phyloP scores from a whole-genome alignment of 305 asterid species.

The Solanum chacoense region DNA sequence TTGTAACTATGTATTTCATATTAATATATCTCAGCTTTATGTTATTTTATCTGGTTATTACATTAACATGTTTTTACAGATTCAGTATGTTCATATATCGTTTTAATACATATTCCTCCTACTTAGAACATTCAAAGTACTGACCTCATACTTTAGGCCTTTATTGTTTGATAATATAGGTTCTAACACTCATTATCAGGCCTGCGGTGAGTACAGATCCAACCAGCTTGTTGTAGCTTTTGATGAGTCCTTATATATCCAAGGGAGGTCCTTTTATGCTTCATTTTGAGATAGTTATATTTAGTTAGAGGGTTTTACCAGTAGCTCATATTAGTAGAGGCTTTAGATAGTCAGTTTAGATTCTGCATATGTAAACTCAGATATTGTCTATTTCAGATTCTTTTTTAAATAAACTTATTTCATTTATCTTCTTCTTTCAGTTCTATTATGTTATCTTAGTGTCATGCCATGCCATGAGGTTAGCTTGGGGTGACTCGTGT shows the following conservation, averaged over 20 bases:
- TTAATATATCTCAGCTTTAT: background rate
- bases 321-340: background rate
- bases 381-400: background rate
- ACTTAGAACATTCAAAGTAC: background rate
- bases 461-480: background rate
- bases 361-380: background rate
- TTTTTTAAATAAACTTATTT: background rate
- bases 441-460: background rate
- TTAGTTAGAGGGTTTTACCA: background rate
- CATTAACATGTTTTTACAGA: background rate
- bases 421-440: background rate
- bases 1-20: background rate
- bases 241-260: background rate
- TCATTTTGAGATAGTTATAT: background rate
- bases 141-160: background rate
- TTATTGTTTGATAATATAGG: background rate
- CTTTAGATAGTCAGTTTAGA: background rate
- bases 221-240: background rate
- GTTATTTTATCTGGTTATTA: no score
- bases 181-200: background rate
- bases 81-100: background rate
- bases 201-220: background rate
- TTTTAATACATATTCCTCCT: background rate
- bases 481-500: background rate
- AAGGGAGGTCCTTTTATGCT: background rate